Conservation (phyloP, 495 filamentous ascomycete genomes). For the Lasiosphaeria ovina region DNA sequence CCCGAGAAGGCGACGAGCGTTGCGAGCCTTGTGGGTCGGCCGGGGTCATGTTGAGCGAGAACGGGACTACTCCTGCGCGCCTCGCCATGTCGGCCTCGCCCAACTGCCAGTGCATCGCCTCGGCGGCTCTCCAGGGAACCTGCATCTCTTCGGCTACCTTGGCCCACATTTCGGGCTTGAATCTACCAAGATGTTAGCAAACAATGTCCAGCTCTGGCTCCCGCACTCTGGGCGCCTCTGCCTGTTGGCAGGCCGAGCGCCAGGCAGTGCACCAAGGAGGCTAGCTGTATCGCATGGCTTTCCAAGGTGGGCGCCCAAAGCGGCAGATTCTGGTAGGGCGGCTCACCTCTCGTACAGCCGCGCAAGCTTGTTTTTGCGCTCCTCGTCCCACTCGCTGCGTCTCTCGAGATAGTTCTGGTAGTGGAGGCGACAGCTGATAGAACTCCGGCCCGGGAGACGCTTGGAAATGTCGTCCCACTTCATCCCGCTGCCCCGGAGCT, state of each 20-base stretch:
- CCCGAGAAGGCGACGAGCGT: constrained; percentile 33
- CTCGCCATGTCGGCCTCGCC: constrained; percentile 91
- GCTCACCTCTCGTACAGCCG: constrained; percentile 91
- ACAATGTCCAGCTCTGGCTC: not conserved
- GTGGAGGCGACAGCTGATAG: constrained; percentile 89
- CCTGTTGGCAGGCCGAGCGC: not conserved
- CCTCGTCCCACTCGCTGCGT: constrained; percentile 90
- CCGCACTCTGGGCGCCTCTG: not conserved
- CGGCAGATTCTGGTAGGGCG: too few species aligned
- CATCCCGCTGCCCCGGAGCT: constrained; percentile 82
- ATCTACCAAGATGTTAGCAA: constrained; percentile 52
- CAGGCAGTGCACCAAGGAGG: not conserved
- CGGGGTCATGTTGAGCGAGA: constrained; percentile 63
- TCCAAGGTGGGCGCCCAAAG: not conserved
- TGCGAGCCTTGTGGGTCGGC: constrained; percentile 52
- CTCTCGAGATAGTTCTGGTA: constrained; percentile 98
- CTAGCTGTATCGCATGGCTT: not conserved
- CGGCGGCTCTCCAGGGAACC: constrained; percentile 93
- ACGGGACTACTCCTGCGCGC: constrained; percentile 80
- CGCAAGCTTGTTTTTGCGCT: constrained; percentile 94
- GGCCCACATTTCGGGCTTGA: constrained; percentile 97
- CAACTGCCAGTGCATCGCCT: constrained; percentile 97
- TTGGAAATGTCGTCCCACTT: constrained; percentile 99
- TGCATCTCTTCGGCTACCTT: constrained; percentile 91
- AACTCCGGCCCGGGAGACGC: constrained; percentile 81